A percentile compares a stretch with the other conserved stretches of the same genome.
These are phyloP conservation scores for Phalaenopsis hybrid DNA, from an alignment of 116 monocot genomes.

Conservation along the genomic window DNA sequence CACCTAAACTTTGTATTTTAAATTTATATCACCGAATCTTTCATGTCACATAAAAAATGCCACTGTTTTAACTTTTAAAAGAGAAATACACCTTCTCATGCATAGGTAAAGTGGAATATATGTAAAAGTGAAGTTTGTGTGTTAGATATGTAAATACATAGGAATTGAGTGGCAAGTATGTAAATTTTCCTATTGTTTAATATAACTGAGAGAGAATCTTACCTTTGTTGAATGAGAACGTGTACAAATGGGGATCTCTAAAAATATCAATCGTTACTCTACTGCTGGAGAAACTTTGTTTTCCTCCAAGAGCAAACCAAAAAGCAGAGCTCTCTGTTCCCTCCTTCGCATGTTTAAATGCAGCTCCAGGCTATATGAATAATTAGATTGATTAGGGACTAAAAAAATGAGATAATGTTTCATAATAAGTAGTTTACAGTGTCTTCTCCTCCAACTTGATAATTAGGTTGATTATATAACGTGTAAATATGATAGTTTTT, in stretches of 20 bases:
- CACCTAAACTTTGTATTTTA: too few relatives aligned
- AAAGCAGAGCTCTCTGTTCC: conserved; percentile 92
- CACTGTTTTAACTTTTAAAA: too few relatives aligned
- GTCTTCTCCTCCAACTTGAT: not conserved
- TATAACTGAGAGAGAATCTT: not conserved
- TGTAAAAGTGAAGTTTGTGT: too few relatives aligned
- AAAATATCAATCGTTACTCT: conserved; percentile 47
- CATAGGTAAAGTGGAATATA: too few relatives aligned
- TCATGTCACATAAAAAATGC: too few relatives aligned
- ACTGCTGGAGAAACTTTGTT: conserved; percentile 66
- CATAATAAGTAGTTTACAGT: not conserved
- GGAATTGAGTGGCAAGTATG: too few relatives aligned
- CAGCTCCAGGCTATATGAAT: conserved; percentile 69
- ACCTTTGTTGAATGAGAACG: conserved; percentile 74
- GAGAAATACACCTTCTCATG: too few relatives aligned
- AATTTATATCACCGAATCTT: too few relatives aligned
- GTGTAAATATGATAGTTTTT: too few relatives aligned
- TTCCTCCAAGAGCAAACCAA: conserved; percentile 97
- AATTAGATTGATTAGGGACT: not conserved
- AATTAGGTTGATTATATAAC: too few relatives aligned
- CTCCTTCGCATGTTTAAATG: conserved; percentile 78
- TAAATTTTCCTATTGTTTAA: too few relatives aligned
- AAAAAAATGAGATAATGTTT: not conserved
- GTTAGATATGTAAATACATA: too few relatives aligned
- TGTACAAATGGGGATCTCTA: conserved; percentile 92